Evolutionary conservation across 2,329 filamentous ascomycete species (phyloP).

Genomic region (Aspergillus sclerotialis): DNA sequence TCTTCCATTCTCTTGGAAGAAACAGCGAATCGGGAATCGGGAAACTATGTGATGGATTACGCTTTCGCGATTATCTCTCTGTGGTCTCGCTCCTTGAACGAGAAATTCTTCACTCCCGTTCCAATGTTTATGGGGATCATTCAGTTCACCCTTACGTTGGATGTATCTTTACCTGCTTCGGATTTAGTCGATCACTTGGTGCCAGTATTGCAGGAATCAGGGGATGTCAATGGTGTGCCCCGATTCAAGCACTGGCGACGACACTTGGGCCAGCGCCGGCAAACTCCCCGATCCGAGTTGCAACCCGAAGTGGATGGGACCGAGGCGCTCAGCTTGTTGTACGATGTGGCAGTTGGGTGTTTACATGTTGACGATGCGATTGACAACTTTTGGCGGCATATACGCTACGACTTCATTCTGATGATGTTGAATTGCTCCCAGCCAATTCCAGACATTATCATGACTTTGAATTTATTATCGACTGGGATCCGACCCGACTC

Average conservation of each 20-base stretch:
- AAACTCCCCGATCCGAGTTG: slow-evolving; percentile 36
- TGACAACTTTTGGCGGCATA: slow-evolving; percentile 48
- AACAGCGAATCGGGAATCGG: slow-evolving; percentile 36
- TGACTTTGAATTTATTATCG: slow-evolving; percentile 48
- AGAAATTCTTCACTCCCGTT: slow-evolving; percentile 43
- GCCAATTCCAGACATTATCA: slow-evolving; percentile 47
- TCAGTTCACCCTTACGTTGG: slow-evolving; percentile 33
- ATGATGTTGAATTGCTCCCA: slow-evolving; percentile 54
- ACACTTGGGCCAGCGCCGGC: slow-evolving; percentile 30
- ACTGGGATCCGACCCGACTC: slow-evolving; percentile 48
- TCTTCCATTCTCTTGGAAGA: slow-evolving; percentile 50
- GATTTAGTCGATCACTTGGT: slow-evolving; percentile 32
- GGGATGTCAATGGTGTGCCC: slow-evolving; percentile 51
- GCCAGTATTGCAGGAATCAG: slow-evolving; percentile 35
- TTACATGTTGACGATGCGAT: slow-evolving; percentile 36
- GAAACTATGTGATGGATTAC: slow-evolving; percentile 43
- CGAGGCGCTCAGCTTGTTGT: slow-evolving; percentile 48
- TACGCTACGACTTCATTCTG: slow-evolving; percentile 52
- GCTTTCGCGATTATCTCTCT: slow-evolving; percentile 45
- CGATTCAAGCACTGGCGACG: slow-evolving; percentile 38
- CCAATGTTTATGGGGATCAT: slow-evolving; percentile 36
- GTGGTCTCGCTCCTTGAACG: slow-evolving; percentile 51
- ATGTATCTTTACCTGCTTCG: slow-evolving; percentile 28
- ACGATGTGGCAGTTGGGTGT: slow-evolving; percentile 45
- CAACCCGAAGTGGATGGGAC: slow-evolving; percentile 47